A percentile compares a stretch with the other conserved stretches of the same genome.
Evolutionary conservation across 176 grass and related monocot species (phyloP).

Genomic region (Juncus inflexus): DNA sequence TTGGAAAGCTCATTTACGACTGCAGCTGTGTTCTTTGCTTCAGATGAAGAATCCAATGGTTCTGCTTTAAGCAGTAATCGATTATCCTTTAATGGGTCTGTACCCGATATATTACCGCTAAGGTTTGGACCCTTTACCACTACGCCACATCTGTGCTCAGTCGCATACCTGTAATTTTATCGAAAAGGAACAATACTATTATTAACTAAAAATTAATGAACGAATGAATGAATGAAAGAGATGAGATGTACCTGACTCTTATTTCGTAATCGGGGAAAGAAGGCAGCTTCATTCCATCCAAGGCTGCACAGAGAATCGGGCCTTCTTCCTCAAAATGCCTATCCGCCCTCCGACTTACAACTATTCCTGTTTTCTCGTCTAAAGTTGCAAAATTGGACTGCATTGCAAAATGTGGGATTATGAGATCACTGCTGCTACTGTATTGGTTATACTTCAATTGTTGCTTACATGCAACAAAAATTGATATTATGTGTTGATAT

Average conservation of each 20-base stretch:
- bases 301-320: slow-evolving; percentile 57
- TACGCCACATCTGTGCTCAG: slow-evolving; percentile 89
- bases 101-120: slow-evolving; percentile 98
- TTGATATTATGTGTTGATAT: too few species aligned
- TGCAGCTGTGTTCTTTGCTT: slow-evolving; percentile 75
- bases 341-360: slow-evolving; percentile 72
- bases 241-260: slow-evolving; percentile 68
- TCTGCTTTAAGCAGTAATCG: slow-evolving; percentile 80
- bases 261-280: slow-evolving; percentile 81
- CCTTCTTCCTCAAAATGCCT: slow-evolving; percentile 98
- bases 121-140: slow-evolving; percentile 94
- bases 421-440: neutral
- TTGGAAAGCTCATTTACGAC: slow-evolving; percentile 89
- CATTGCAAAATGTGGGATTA: slow-evolving; percentile 1
- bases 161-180: slow-evolving; percentile 67
- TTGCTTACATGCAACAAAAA: too few species aligned
- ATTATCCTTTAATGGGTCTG: slow-evolving; percentile 85
- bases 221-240: neutral
- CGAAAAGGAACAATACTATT: slow-evolving; percentile 1
- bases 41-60: slow-evolving; percentile 68
- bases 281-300: slow-evolving; percentile 80
- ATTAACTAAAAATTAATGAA: slow-evolving; percentile 1
- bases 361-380: slow-evolving; percentile 65
- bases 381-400: slow-evolving; percentile 94
- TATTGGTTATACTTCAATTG: neutral